These are phyloP conservation scores for Gossypium thurberi DNA, from an alignment of 345 rosid species.

Conservation along the genomic window DNA sequence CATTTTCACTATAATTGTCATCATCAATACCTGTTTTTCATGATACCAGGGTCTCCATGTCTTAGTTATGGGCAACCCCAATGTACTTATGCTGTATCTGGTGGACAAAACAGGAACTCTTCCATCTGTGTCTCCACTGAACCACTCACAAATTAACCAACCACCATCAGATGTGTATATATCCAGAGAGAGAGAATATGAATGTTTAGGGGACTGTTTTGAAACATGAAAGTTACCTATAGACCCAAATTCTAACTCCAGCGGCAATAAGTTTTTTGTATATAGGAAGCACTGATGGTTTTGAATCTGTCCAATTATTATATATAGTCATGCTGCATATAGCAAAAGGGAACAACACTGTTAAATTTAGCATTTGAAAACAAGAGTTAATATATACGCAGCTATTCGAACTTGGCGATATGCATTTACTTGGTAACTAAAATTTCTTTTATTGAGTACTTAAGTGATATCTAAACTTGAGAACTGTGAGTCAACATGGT, in stretches of 20 bases:
- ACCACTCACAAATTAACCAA: conserved; percentile 5
- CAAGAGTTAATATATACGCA: background rate
- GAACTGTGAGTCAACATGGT: too few relatives aligned
- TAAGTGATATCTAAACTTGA: too few relatives aligned
- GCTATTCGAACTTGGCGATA: too few relatives aligned
- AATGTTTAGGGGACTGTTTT: background rate
- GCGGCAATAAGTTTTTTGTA: conserved; percentile 74
- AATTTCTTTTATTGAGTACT: too few relatives aligned
- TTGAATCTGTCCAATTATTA: conserved; percentile 45
- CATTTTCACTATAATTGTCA: background rate
- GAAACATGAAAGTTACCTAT: conserved; percentile 46
- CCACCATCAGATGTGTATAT: background rate
- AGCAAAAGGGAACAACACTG: background rate
- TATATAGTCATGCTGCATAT: conserved; percentile 44
- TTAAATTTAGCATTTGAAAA: background rate
- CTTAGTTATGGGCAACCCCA: conserved; percentile 52
- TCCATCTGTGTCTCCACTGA: conserved; percentile 97
- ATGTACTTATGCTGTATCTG: conserved; percentile 55
- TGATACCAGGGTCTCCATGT: conserved; percentile 94
- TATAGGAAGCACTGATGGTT: conserved; percentile 67
- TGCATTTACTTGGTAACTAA: too few relatives aligned
- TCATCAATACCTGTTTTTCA: conserved; percentile 49
- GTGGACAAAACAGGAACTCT: conserved; percentile 91
- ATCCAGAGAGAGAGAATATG: background rate
- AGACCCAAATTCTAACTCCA: conserved; percentile 79